Evolutionary conservation across 176 grass and related monocot genomes (phyloP), one percentile per base, ranked within the genome.

Genomic region (Areca catechu): DNA sequence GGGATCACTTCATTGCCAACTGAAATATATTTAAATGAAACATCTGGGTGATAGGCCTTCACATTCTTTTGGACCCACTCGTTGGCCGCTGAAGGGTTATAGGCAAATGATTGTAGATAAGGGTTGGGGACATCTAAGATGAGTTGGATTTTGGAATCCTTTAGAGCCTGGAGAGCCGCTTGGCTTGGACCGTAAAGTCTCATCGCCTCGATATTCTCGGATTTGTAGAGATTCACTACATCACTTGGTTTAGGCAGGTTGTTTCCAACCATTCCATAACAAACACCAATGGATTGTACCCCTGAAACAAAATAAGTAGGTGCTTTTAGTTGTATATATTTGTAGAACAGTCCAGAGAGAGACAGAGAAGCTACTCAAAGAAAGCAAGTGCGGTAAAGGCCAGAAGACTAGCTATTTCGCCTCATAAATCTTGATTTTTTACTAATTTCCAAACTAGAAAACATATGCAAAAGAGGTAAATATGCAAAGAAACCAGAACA

Each of bases 1-100:
- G 64, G 50, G 51, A 67, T 54, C 50, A 43, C 25, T 25, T 67
- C 64, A 19, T 67, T 67, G 17, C 51, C 64, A 12, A 67, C 51
- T n/a, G 24, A 4, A 9, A 55, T 53, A 51, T 67, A 67, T 12
- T 25, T n/a, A 27, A 67, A 54, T 1, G 23, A 21, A 25, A 67
- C 24, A 4, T 0, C 50, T 23, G n/a, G 15, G n/a, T 7, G 9
- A 51, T 24, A 24, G 64, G 25, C 10, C 4, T 16, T 12, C 7
- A 67, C 51, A 27, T 37, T 54, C n/a, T n/a, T 34, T 4, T 20
- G 1, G 17, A 67, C 24, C 64, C 64, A 67, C 0, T 10, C 12
- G 4, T 7, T 10, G 3, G 63, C 63, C 1, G 51, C 17, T 0
- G 64, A 54, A 18, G n/a, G 7, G 18, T 54, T 0, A 14, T 10